Percentiles rank a stretch among this genome's conserved stretches.
Evolutionary conservation across 2,329 filamentous ascomycete species (phyloP).

Genomic region (Colletotrichum lupini): DNA sequence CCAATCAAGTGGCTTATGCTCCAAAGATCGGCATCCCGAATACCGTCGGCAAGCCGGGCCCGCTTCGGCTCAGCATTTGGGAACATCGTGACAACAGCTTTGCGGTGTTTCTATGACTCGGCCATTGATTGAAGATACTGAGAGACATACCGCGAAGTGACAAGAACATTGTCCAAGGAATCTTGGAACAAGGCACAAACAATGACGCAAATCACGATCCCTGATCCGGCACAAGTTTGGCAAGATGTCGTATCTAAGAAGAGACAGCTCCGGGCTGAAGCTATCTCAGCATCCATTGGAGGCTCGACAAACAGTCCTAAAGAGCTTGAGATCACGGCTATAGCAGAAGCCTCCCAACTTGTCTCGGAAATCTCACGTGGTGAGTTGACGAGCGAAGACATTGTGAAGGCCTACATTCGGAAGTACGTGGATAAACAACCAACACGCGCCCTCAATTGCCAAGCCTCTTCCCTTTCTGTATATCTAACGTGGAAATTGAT

Average conservation of each 20-base stretch:
- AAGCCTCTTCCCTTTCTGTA: too few species aligned
- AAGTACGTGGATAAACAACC: background rate
- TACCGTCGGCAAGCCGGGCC: background rate
- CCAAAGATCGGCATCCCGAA: background rate
- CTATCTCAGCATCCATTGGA: background rate
- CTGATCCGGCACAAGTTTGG: background rate
- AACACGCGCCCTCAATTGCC: background rate
- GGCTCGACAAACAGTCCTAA: background rate
- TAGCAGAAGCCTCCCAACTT: background rate
- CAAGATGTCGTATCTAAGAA: slow-evolving; percentile 10
- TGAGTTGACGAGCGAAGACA: background rate
- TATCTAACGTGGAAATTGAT: too few species aligned
- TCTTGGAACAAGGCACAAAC: too few species aligned
- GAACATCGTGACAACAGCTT: background rate
- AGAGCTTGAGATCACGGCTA: background rate
- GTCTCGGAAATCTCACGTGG: background rate
- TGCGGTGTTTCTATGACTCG: background rate
- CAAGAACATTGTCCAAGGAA: too few species aligned
- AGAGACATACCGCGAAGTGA: background rate
- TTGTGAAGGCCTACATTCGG: slow-evolving; percentile 6
- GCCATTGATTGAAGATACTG: background rate
- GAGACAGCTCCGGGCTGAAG: background rate
- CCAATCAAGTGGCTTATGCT: background rate
- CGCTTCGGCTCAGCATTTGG: background rate
- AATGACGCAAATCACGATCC: background rate